These are phyloP conservation scores for Xylaria nigripes DNA, from an alignment of 495 filamentous ascomycete species.

Conservation along the genomic window DNA sequence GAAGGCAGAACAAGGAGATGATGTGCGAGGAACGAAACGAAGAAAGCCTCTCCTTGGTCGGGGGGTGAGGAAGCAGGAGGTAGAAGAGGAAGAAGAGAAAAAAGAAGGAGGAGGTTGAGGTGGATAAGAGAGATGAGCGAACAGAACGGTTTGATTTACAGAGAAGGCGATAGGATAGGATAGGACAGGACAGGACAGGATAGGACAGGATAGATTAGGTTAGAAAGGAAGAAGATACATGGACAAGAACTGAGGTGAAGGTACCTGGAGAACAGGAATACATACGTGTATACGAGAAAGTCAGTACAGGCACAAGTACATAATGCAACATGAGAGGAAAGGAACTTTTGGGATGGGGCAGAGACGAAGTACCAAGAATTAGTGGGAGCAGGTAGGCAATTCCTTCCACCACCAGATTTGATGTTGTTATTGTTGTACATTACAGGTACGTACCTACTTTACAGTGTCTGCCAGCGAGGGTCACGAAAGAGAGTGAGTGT, in stretches of 20 bases:
- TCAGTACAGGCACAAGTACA: not conserved
- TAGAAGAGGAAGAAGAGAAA: slow-evolving; percentile 32
- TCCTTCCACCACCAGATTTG: not conserved
- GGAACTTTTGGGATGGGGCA: slow-evolving; percentile 4
- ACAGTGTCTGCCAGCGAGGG: not conserved
- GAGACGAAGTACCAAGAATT: not conserved
- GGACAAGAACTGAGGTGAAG: not conserved
- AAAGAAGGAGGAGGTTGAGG: slow-evolving; percentile 29
- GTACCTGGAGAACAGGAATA: not conserved
- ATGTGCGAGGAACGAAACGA: slow-evolving; percentile 26
- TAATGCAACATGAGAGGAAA: slow-evolving; percentile 1
- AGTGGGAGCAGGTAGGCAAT: not conserved
- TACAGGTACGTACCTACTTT: not conserved
- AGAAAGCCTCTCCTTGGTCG: slow-evolving; percentile 33
- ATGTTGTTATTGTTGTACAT: not conserved
- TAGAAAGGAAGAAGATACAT: not conserved
- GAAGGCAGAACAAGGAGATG: slow-evolving; percentile 29
- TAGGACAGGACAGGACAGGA: not conserved
- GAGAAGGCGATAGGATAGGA: slow-evolving; percentile 6
- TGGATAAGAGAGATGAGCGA: slow-evolving; percentile 22
- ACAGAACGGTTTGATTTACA: slow-evolving; percentile 23
- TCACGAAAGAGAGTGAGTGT: not conserved
- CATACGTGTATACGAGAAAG: not conserved
- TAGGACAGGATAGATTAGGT: not conserved
- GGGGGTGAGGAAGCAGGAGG: slow-evolving; percentile 34